Base-by-base conservation (phyloP, 192 early-diverging fungal species). In the Backusella tuberculispora region DNA sequence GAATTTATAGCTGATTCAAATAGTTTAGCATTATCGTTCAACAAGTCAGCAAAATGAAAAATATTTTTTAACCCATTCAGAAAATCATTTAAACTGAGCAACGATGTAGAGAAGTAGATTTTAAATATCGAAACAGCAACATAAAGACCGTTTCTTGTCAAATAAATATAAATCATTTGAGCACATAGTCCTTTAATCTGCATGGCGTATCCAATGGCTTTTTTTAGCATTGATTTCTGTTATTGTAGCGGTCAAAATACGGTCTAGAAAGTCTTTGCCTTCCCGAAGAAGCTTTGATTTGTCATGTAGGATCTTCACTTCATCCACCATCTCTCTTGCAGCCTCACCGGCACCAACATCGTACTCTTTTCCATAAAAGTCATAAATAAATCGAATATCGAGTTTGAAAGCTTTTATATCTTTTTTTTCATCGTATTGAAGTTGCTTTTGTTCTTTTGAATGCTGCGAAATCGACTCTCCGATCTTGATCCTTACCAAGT, bases 141-240 rank as follows among this genome's bases (percentile, higher is more conserved):
- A 1, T 60, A 60, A 6, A 60, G 3, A 21, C 53, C 53, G 5
- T 14, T 60, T 1, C 0, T 1, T 1, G 14, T 60, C 10, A 60
- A 60, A 60, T 60, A 60, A 7, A 60, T 24, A 60, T 14, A 60
- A 19, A 60, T 60, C 7, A 60, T 7, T 60, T 60, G 53, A 14
- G 10, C 53, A 14, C 53, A 60, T 24, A 60, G n/a, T 60, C 53
- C 53, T 60, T 60, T 60, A 60, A 60, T 60, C 21, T 60, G 53
- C 15, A 60, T n/a, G 8, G n/a, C 5, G 21, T 60, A 19, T 60
- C 53, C 53, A 7, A 60, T 60, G n/a, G 53, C 53, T 21, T 60
- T 60, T 1, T 14, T 60, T n/a, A 19, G 21, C 53, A 60, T 60
- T 19, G 21, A 6, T 24, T 24, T 60, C 53, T 2, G 53, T 14